phyloP scores from a whole-genome alignment of 441 rosid genomes.

The Arabidopsis hybrid region DNA sequence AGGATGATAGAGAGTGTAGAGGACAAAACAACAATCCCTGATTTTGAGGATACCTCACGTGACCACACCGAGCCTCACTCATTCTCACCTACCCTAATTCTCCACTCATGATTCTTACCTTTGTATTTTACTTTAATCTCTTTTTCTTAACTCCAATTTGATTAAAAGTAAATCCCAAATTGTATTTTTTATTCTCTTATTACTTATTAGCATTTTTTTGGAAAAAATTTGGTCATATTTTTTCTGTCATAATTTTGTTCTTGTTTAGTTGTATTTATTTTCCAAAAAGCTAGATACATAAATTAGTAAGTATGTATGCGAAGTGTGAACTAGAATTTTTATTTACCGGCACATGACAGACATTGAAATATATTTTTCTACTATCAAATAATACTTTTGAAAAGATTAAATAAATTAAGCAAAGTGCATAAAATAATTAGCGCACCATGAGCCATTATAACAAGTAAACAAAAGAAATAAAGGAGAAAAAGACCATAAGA shows the following conservation, averaged over 20 bases:
- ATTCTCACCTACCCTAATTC: conserved; percentile 43
- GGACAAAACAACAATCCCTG: conserved; percentile 62
- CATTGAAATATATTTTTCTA: conserved; percentile 5
- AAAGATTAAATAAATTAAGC: conserved; percentile 14
- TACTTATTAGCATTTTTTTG: neutral
- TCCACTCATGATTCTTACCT: conserved; percentile 23
- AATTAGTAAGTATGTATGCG: neutral
- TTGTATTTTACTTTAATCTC: neutral
- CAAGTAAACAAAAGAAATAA: conserved; percentile 44
- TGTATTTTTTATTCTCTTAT: neutral
- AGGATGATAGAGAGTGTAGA: conserved; percentile 34
- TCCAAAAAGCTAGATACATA: neutral
- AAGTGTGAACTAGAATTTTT: conserved; percentile 21
- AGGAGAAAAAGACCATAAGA: conserved; percentile 38
- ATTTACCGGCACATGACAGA: conserved; percentile 30
- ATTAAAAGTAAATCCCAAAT: neutral
- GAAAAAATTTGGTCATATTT: too few species aligned
- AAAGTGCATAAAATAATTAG: conserved; percentile 34
- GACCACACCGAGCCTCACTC: conserved; percentile 52
- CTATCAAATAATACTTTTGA: conserved; percentile 4
- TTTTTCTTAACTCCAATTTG: conserved; percentile 18
- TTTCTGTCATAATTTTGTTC: too few species aligned
- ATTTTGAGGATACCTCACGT: conserved; percentile 87
- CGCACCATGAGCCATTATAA: conserved; percentile 42
- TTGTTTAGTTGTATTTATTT: too few species aligned